A percentile compares a stretch with the other conserved stretches of the same genome.
phyloP scores from a whole-genome alignment of 345 rosid genomes.

The Carallia brachiata region DNA sequence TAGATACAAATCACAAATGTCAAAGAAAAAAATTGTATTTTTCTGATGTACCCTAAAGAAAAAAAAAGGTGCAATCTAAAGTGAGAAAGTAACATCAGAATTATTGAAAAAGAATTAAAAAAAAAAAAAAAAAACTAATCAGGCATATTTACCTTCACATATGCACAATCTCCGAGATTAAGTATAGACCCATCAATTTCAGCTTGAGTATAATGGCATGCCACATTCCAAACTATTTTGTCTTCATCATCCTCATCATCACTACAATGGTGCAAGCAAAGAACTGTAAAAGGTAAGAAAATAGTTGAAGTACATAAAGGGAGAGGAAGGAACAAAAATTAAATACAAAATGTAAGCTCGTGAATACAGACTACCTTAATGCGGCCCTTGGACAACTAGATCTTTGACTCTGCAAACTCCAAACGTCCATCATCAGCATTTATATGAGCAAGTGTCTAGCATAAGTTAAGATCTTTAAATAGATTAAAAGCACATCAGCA shows the following conservation, averaged over 20 bases:
- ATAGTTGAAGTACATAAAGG: background rate
- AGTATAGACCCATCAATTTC: conserved; percentile 44
- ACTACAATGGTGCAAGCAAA: conserved; percentile 4
- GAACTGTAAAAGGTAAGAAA: background rate
- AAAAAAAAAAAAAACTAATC: background rate
- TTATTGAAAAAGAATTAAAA: background rate
- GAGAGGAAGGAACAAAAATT: conserved; percentile 17
- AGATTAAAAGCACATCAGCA: background rate
- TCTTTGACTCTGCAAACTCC: conserved; percentile 50
- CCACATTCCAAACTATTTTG: conserved; percentile 67
- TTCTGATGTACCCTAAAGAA: background rate
- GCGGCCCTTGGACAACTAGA: conserved; percentile 27
- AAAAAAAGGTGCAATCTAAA: background rate
- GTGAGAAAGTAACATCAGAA: background rate
- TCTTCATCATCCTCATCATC: conserved; percentile 62
- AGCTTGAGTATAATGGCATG: conserved; percentile 84
- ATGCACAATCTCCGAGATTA: conserved; percentile 72
- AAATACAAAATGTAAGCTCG: conserved; percentile 10
- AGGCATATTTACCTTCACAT: conserved; percentile 53
- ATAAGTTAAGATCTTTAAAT: background rate
- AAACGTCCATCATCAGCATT: conserved; percentile 29
- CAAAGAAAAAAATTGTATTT: no score
- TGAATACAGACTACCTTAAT: conserved; percentile 41
- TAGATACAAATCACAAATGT: no score
- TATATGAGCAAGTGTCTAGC: background rate